A percentile compares a stretch with the other conserved stretches of the same genome.
Conservation (phyloP, 257 asterid genomes). For the Solanum habrochaites region DNA sequence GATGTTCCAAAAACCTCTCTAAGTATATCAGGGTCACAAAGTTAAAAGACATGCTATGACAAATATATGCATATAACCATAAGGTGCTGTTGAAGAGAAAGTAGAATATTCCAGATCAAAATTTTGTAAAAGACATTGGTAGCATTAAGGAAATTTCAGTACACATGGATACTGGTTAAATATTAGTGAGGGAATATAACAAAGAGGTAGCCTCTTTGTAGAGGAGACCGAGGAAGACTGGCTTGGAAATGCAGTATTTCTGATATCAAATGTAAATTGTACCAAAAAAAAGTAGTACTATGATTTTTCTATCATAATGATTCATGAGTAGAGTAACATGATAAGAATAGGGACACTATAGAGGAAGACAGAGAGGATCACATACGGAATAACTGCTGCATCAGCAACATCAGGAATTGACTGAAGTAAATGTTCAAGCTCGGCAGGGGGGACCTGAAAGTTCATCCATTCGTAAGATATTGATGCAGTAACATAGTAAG, state of each 20-base stretch:
- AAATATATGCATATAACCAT: not conserved
- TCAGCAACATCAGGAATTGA: constrained; percentile 73
- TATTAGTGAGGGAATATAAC: not conserved
- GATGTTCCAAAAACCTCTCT: not conserved
- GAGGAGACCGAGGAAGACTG: not conserved
- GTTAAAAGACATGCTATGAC: not conserved
- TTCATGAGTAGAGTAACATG: not conserved
- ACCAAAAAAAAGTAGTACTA: not conserved
- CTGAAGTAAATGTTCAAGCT: constrained; percentile 78
- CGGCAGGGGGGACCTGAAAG: constrained; percentile 93
- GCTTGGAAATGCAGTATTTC: not conserved
- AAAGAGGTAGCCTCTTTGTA: not conserved
- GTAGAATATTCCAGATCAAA: not conserved
- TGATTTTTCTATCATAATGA: not conserved
- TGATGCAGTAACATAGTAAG: not conserved
- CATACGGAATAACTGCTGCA: constrained; percentile 97
- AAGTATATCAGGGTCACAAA: not conserved
- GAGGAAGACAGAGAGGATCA: not conserved
- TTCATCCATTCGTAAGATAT: not conserved
- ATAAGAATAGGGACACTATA: not conserved
- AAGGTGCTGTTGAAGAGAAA: no score
- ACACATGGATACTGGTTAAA: not conserved
- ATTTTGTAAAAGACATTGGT: not conserved
- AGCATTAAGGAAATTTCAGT: not conserved
- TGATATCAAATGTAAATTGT: not conserved